phyloP scores from a whole-genome alignment of 2,329 filamentous ascomycete genomes.

The Penicillium sp. region DNA sequence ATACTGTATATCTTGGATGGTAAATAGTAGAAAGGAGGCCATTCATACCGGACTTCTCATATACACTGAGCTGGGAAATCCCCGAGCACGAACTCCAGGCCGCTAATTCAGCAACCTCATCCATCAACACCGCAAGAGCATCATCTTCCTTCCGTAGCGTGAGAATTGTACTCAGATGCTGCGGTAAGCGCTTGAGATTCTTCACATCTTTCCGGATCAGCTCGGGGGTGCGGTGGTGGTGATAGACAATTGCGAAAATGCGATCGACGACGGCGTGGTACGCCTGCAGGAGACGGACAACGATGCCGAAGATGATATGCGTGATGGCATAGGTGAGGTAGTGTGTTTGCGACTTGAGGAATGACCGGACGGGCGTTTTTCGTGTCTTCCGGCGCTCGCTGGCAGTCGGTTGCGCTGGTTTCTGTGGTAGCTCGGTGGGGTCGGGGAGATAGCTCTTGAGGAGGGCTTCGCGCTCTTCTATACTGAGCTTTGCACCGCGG shows the following conservation, averaged over 20 bases:
- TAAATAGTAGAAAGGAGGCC: neutral
- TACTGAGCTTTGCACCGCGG: conserved; percentile 43
- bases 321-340: conserved; percentile 47
- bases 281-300: conserved; percentile 75
- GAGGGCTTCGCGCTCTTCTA: conserved; percentile 52
- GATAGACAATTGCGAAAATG: conserved; percentile 78
- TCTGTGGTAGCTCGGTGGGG: conserved; percentile 31
- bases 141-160: conserved; percentile 68
- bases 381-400: conserved; percentile 29
- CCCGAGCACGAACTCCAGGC: conserved; percentile 92
- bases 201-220: conserved; percentile 86
- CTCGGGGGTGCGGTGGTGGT: conserved; percentile 93
- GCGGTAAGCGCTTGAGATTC: conserved; percentile 69
- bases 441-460: conserved; percentile 55
- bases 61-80: conserved; percentile 83
- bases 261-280: conserved; percentile 78
- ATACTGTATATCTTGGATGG: neutral
- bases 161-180: conserved; percentile 84
- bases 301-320: conserved; percentile 82
- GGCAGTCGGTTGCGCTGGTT: conserved; percentile 10
- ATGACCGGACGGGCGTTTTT: conserved; percentile 46
- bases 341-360: conserved; percentile 47
- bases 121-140: conserved; percentile 78
- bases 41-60: conserved; percentile 79
- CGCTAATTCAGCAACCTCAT: conserved; percentile 86